Evolutionary conservation across 1,139 yeast species (phyloP), one percentile per base, ranked within the genome.

Genomic region (Komagataea norvegica): DNA sequence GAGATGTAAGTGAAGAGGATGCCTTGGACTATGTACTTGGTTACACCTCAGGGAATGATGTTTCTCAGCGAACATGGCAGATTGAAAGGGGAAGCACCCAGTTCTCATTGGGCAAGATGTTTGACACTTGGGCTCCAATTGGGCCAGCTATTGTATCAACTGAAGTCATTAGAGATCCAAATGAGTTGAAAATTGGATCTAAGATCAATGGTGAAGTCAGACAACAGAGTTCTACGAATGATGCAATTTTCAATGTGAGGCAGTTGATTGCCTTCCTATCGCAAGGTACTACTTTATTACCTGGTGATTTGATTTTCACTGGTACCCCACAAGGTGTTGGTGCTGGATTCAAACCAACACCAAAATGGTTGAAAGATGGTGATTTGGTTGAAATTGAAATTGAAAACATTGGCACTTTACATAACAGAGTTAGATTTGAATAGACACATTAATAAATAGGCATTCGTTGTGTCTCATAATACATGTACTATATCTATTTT

Each of bases 261-360:
- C 56, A 66, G 34, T 63, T 74, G 20, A 58, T 74, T 23, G 58
- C 74, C 5, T 73, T 71, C 52, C 52, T 74, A 41, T 66, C 73
- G 28, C 74, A 70, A 51, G 77, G 78, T 5, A 62, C 73, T 8
- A 72, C 77, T 1, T 59, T 72, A 32, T 56, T 57, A 38, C 71
- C 72, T 4, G 78, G 78, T 29, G 74, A 70, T 40, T 47, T 72
- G 34, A 67, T 72, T 39, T 68, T 69, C 55, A 71, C 74, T 41
- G 78, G 78, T 15, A 72, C 78, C 6, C 78, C 78, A 20, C 57
- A 67, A 29, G 79, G 79, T 16, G 79, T 73, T n/a, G 67, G 64
- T 13, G 47, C 52, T 6, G 76, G 73, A 3, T 60, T 70, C 63
- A 74, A 71, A 18, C 54, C 54, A n/a, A 16, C 23, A 7, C 64